phyloP scores from a whole-genome alignment of 1,284 basidiomycete genomes.

The Microbotryum violaceum region DNA sequence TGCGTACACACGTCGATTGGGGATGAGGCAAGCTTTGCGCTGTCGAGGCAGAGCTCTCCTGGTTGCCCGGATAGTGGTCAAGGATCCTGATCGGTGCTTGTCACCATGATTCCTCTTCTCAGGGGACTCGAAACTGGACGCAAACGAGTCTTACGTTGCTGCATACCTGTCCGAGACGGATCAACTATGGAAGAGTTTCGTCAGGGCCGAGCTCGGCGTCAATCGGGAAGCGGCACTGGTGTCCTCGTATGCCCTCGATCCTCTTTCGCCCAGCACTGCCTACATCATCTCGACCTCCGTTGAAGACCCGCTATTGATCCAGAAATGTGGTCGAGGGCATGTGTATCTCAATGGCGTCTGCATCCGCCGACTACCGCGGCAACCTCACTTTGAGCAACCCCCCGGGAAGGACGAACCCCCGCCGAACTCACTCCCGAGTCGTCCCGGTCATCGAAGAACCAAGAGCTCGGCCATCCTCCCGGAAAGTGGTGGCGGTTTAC shows the following conservation, averaged over 20 bases:
- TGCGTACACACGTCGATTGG: no score
- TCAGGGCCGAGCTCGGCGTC: constrained; percentile 10
- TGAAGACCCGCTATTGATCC: constrained; percentile 13
- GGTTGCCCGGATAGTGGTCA: no score
- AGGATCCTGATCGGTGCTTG: no score
- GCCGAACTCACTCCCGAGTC: no score
- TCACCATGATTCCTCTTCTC: no score
- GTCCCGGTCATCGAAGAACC: no score
- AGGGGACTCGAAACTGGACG: constrained; percentile 22
- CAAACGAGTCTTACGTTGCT: constrained; percentile 1
- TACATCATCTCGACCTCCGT: constrained; percentile 15
- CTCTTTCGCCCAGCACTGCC: neutral
- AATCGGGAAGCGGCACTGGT: constrained; percentile 17
- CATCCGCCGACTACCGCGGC: constrained; percentile 10
- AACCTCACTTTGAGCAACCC: constrained; percentile 23
- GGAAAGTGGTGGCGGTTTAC: no score
- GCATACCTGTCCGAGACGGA: constrained; percentile 13
- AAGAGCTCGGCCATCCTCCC: no score
- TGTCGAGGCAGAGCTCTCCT: no score
- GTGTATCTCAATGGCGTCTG: constrained; percentile 23
- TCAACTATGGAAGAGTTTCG: constrained; percentile 10
- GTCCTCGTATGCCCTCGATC: neutral
- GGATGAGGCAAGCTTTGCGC: no score
- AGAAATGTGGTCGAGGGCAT: neutral
- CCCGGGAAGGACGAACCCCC: neutral